phyloP scores from a whole-genome alignment of 2,329 filamentous ascomycete species.

The Nemania serpens region DNA sequence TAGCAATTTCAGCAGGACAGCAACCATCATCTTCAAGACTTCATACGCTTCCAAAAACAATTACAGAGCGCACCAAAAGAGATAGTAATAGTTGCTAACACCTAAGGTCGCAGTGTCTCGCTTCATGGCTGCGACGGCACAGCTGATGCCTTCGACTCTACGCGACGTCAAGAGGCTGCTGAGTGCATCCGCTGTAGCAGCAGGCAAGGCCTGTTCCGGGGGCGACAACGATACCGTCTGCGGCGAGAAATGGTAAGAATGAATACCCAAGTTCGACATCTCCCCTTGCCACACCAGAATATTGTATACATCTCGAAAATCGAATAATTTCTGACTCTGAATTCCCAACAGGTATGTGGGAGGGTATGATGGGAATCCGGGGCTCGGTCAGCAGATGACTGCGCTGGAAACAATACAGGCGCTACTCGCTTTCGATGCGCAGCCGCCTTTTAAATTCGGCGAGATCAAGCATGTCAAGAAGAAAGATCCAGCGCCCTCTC shows the following conservation, averaged over 20 bases:
- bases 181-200: constrained; percentile 57
- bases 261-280: neutral
- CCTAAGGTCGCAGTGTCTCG: constrained; percentile 50
- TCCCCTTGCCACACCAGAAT: neutral
- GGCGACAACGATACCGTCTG: constrained; percentile 57
- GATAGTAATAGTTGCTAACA: constrained; percentile 1
- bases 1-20: neutral
- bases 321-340: neutral
- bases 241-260: constrained; percentile 62
- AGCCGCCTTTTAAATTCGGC: constrained; percentile 52
- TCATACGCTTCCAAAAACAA: neutral
- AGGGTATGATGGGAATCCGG: constrained; percentile 58
- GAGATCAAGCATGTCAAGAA: constrained; percentile 52
- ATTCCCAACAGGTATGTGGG: constrained; percentile 45
- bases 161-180: constrained; percentile 54
- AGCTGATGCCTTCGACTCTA: constrained; percentile 60
- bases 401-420: constrained; percentile 68
- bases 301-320: neutral
- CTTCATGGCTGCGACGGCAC: constrained; percentile 64
- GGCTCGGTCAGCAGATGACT: constrained; percentile 68
- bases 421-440: constrained; percentile 52
- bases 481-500: constrained; percentile 9
- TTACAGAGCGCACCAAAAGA: neutral
- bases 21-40: neutral
- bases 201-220: constrained; percentile 61